phyloP scores from a whole-genome alignment of 352 stramenopile genomes.

The Globisporangium paddicum region DNA sequence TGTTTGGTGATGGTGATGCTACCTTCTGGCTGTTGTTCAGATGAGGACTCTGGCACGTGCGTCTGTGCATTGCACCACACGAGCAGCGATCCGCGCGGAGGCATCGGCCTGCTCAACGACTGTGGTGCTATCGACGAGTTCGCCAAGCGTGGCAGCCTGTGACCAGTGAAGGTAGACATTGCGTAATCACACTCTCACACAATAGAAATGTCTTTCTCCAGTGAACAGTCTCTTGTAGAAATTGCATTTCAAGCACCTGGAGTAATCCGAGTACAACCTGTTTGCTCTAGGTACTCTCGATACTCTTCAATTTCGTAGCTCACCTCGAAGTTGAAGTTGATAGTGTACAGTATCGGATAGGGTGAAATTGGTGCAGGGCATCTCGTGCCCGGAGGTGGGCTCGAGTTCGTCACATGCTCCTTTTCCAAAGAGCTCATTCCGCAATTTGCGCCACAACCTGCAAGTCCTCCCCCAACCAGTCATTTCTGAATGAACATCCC shows the following conservation, averaged over 20 bases:
- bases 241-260: too few species aligned
- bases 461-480: too few species aligned
- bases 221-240: too few species aligned
- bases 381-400: too few species aligned
- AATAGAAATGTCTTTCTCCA: not conserved
- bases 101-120: conserved; percentile 42
- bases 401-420: too few species aligned
- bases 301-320: too few species aligned
- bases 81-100: conserved; percentile 51
- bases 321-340: too few species aligned
- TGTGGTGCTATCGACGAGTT: conserved; percentile 63
- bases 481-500: conserved; percentile 7
- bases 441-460: not conserved
- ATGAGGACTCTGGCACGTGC: conserved; percentile 59
- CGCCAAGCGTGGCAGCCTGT: conserved; percentile 16
- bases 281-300: too few species aligned
- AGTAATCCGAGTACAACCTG: too few species aligned
- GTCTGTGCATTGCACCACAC: conserved; percentile 53
- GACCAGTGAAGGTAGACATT: not conserved
- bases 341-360: too few species aligned
- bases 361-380: too few species aligned
- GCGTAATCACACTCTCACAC: too few species aligned
- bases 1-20: not conserved
- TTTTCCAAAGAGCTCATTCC: not conserved
- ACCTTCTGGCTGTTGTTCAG: conserved; percentile 24